phyloP scores from a whole-genome alignment of 2,329 filamentous ascomycete genomes.

The Nannizzia gypsea region DNA sequence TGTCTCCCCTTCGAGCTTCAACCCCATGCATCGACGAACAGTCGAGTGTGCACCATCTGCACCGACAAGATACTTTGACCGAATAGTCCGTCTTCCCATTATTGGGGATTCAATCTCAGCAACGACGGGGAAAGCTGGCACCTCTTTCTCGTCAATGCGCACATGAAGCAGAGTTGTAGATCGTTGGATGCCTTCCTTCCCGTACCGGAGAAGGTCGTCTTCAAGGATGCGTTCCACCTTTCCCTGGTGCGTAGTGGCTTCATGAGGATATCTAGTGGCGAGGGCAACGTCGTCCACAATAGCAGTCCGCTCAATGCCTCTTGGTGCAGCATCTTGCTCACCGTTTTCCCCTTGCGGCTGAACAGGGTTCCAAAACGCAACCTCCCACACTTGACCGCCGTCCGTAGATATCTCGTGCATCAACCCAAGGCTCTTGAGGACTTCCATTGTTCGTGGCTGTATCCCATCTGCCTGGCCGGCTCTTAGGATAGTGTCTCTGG shows the following conservation, averaged over 20 bases:
- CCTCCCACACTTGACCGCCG: constrained; percentile 47
- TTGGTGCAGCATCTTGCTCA: constrained; percentile 23
- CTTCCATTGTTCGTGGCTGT: constrained; percentile 34
- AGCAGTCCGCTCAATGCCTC: constrained; percentile 9
- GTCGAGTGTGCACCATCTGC: constrained; percentile 59
- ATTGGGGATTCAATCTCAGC: constrained; percentile 22
- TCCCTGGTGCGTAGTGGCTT: constrained; percentile 59
- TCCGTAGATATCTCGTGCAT: constrained; percentile 44
- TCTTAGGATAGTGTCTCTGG: constrained; percentile 29
- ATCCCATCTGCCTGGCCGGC: constrained; percentile 35
- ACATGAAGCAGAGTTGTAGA: constrained; percentile 55
- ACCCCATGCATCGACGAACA: constrained; percentile 45
- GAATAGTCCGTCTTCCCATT: constrained; percentile 31
- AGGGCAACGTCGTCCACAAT: constrained; percentile 9
- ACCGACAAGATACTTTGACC: constrained; percentile 59
- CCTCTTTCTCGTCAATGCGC: constrained; percentile 40
- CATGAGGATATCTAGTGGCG: constrained; percentile 48
- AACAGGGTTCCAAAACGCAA: constrained; percentile 44
- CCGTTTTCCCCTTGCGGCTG: neutral
- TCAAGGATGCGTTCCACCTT: constrained; percentile 60
- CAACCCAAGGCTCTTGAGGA: constrained; percentile 33
- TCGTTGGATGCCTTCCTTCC: constrained; percentile 45
- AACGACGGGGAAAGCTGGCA: constrained; percentile 31
- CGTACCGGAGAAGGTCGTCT: constrained; percentile 51
- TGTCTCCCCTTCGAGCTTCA: constrained; percentile 52